Base-by-base conservation (phyloP, 371 early-diverging fungal species). In the Saksenaea oblongispora region DNA sequence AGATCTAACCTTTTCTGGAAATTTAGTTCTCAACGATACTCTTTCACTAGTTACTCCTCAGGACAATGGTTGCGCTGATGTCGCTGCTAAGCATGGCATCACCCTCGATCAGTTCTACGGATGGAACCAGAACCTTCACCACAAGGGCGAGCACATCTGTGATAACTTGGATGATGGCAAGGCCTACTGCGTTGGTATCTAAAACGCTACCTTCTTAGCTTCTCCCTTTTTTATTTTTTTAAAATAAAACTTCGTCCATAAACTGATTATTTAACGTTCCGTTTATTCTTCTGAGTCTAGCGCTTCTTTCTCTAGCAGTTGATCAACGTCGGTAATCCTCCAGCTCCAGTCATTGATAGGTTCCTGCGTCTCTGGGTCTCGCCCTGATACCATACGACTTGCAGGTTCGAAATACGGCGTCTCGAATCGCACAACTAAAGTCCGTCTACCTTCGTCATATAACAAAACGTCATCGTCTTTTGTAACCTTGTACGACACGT, bases 351-450 rank as follows among this genome's bases (percentile, higher is more conserved):
- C 76, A 36, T 80, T 81, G 9, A 80, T 72, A 5, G 84, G 83
- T 34, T 85, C 84, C 5, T 78, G 71, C 14, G 82, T 82, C 27
- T 82, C 72, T 3, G 76, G 66, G 66, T 77, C 78, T 41, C 83
- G 73, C 8, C 76, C 79, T 11, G 74, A 70, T 2, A 85, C 79
- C 82, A 84, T 84, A 14, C 71, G 54, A 36, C 74, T 76, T 1
- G 84, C 84, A 18, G 87, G 83, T 56, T 74, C 73, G 59, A 87
- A 87, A 64, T 75, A 84, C 5, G 87, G 87, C 7, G 85, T 80
- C 44, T 80, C 87, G 60, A 87, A 83, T 41, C 84, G 76, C 56
- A 87, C 76, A 34, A 81, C 59, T 2, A 87, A 35, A 7, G 74
- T 70, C 22, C 87, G 76, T 54, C 85, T 72, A 0, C 80, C 83